Evolutionary conservation across 805 yeast species (phyloP), one percentile per base, ranked within the genome.

Genomic region (Candida sonorensis): DNA sequence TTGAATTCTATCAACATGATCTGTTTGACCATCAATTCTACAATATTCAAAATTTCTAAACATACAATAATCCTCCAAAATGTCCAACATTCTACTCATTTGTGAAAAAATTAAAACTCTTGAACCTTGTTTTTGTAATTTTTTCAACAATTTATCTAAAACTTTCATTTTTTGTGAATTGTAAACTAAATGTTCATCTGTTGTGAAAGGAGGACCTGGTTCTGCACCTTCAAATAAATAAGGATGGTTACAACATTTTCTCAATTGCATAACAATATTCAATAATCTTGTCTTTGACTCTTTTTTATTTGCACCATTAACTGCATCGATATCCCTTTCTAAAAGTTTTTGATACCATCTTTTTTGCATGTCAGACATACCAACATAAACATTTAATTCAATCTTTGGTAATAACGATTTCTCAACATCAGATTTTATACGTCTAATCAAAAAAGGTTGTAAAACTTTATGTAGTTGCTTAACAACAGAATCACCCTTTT

Each of bases 161-260:
- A 90, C 84, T 33, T 83, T 69, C 88, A 88, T 83, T 55, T 88
- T 88, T 18, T 95, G 95, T 5, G 95, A 71, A 54, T 90, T 90
- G 62, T 48, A 78, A n/a, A 88, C 79, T 41, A 90, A 67, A 59
- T 90, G 97, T 56, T 88, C 97, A 57, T 87, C 97, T 1, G 94
- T 90, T 1, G 97, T 90, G 50, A 69, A 90, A 1, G 97, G 97
- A 1, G 97, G 97, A 7, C 97, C 97, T 0, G 97, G 97, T 57
- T 88, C 97, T 1, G 97, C 98, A n/a, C 98, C 97, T 55, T 90
- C 97, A 51, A 92, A 92, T 34, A 90, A 62, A 57, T 92, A 90
- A 0, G 97, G 97, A 59, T 92, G 98, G 54, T 92, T 90, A 56
- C 97, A 90, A 57, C 97, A 90, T 57, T 90, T 90, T 50, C 97